Conservation (phyloP, 139 green algal species). For the Volvox africanus region DNA sequence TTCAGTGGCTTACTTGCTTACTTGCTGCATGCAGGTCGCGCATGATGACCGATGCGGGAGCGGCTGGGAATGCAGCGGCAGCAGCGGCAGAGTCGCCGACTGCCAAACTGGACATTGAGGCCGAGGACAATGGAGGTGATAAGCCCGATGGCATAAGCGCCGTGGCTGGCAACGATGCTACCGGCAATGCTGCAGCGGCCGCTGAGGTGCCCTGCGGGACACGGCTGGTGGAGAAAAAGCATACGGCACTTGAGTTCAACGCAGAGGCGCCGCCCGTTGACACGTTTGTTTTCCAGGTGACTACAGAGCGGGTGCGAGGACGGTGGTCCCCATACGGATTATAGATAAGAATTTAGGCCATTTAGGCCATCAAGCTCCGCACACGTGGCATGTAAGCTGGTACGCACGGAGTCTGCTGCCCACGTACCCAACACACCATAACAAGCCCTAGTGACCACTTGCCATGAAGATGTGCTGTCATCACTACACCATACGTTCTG, state of each 20-base stretch:
- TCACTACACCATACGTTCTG: background rate
- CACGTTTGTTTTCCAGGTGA: constrained; percentile 60
- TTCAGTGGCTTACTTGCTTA: no score
- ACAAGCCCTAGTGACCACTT: background rate
- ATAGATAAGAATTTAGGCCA: no score
- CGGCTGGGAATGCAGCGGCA: background rate
- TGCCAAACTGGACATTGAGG: background rate
- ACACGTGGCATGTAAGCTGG: background rate
- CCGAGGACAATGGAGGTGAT: background rate
- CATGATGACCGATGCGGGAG: background rate
- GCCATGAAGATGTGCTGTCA: background rate
- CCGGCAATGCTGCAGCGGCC: background rate
- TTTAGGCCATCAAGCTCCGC: no score
- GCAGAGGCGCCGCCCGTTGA: constrained; percentile 54
- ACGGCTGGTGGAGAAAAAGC: constrained; percentile 35
- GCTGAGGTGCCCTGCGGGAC: background rate
- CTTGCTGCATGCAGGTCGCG: no score
- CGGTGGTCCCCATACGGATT: no score
- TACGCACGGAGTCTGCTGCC: background rate
- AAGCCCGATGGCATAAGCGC: background rate
- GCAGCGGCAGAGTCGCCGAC: background rate
- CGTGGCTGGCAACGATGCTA: background rate
- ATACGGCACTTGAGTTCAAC: constrained; percentile 64
- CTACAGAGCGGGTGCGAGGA: background rate
- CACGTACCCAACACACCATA: background rate